Percentiles rank a stretch among this genome's conserved stretches.
These are phyloP conservation scores for Fomitopsis betulina DNA, from an alignment of 1,284 basidiomycete species.

Conservation along the genomic window DNA sequence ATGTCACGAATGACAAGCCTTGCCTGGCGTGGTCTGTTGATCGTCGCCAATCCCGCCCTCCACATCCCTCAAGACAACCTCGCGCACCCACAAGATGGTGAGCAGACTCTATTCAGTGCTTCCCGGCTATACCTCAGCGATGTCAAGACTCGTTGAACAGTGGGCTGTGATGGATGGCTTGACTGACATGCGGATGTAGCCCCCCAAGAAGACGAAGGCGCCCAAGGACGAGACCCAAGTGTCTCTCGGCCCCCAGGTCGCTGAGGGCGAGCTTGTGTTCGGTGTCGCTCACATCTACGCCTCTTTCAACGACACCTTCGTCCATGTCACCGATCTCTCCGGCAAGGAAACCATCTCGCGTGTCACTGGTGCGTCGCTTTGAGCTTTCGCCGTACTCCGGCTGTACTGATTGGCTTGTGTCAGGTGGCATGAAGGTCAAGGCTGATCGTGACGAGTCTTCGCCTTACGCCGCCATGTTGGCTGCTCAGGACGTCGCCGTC, in stretches of 20 bases:
- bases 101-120: conserved; percentile 7
- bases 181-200: conserved; percentile 49
- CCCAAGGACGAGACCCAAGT: conserved; percentile 79
- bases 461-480: conserved; percentile 99
- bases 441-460: conserved; percentile 99
- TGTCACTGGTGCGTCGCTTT: conserved; percentile 75
- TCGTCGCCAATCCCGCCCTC: conserved; percentile 2
- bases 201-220: conserved; percentile 77
- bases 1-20: too few relatives aligned
- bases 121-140: too few relatives aligned
- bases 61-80: conserved; percentile 16
- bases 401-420: background rate
- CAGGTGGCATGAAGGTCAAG: conserved; percentile 99
- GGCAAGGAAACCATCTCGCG: conserved; percentile 99
- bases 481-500: conserved; percentile 93
- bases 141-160: background rate
- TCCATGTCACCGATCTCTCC: conserved; percentile 98
- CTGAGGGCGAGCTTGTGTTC: conserved; percentile 93
- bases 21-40: too few relatives aligned
- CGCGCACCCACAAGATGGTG: conserved; percentile 23
- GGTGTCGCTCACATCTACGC: conserved; percentile 97
- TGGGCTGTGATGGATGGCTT: conserved; percentile 32
- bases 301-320: conserved; percentile 99
- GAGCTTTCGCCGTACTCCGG: background rate
- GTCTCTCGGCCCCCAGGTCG: conserved; percentile 90